Percentiles rank a stretch among this genome's conserved stretches.
phyloP scores from a whole-genome alignment of 148 eudicot genomes.

The Chenopodium suecicum region DNA sequence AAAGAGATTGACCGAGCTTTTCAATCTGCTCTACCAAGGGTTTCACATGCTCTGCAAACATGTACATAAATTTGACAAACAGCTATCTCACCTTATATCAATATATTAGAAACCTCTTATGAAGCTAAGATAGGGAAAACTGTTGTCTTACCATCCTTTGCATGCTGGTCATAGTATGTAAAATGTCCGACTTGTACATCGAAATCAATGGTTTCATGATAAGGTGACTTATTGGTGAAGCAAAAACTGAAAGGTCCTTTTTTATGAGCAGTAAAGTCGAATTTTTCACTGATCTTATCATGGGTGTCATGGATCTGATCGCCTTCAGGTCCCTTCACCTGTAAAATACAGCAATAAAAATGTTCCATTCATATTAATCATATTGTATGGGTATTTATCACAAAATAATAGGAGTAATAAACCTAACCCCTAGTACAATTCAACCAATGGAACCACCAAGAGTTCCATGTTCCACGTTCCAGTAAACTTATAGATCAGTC shows the following conservation, averaged over 20 bases:
- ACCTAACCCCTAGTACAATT: neutral
- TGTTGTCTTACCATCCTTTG: constrained; percentile 68
- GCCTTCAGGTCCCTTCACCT: constrained; percentile 84
- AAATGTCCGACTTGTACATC: constrained; percentile 82
- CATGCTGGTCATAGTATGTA: constrained; percentile 78
- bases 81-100: neutral
- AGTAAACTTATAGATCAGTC: neutral
- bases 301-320: constrained; percentile 65
- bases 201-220: constrained; percentile 89
- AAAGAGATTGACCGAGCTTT: constrained; percentile 78
- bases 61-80: constrained; percentile 8
- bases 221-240: constrained; percentile 84
- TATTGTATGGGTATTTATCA: neutral
- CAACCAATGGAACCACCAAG: neutral
- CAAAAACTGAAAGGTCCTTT: constrained; percentile 82
- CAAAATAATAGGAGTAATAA: too few relatives aligned
- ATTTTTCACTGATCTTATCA: constrained; percentile 72
- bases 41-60: constrained; percentile 79
- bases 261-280: constrained; percentile 68
- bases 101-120: neutral
- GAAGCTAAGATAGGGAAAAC: constrained; percentile 3
- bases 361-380: neutral
- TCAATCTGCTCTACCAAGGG: constrained; percentile 79
- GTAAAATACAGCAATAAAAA: neutral
- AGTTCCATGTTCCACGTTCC: neutral